Percentiles rank a stretch among this genome's conserved stretches.
phyloP scores from a whole-genome alignment of 2,329 filamentous ascomycete genomes.

The Sporothrix curviconia region DNA sequence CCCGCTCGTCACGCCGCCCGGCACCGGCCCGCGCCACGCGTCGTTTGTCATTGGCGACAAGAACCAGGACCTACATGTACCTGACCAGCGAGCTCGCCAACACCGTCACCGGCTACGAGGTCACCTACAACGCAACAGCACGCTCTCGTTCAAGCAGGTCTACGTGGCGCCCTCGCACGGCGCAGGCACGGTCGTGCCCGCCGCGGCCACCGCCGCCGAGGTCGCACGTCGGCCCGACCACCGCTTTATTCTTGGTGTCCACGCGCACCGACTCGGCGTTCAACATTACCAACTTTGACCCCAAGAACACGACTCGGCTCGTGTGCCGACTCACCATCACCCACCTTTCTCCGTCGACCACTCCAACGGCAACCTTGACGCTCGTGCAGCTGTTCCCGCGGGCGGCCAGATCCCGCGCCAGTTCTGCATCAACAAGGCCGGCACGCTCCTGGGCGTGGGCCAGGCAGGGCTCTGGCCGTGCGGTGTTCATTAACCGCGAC shows the following conservation, averaged over 20 bases:
- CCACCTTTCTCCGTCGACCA: slow-evolving; percentile 51
- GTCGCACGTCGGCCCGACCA: slow-evolving; percentile 52
- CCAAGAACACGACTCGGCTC: slow-evolving; percentile 36
- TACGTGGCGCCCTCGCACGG: slow-evolving; percentile 45
- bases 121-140: slow-evolving; percentile 42
- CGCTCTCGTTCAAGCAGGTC: slow-evolving; percentile 39
- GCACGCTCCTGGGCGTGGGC: slow-evolving; percentile 58
- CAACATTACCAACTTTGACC: slow-evolving; percentile 40
- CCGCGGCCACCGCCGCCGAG: slow-evolving; percentile 46
- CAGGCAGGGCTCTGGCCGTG: slow-evolving; percentile 54
- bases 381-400: slow-evolving; percentile 51
- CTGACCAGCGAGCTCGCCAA: slow-evolving; percentile 56
- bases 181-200: slow-evolving; percentile 33
- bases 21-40: slow-evolving; percentile 59
- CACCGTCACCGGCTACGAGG: slow-evolving; percentile 49
- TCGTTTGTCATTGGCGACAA: slow-evolving; percentile 44
- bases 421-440: slow-evolving; percentile 59
- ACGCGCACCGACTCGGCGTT: slow-evolving; percentile 59
- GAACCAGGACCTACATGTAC: slow-evolving; percentile 48
- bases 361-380: slow-evolving; percentile 46
- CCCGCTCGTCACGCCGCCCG: slow-evolving; percentile 39
- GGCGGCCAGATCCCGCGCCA: slow-evolving; percentile 62
- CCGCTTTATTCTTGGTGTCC: slow-evolving; percentile 59
- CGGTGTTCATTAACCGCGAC: slow-evolving; percentile 57
- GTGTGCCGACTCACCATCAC: slow-evolving; percentile 60